Conservation (phyloP, 345 rosid species). For the Hibiscus trionum region DNA sequence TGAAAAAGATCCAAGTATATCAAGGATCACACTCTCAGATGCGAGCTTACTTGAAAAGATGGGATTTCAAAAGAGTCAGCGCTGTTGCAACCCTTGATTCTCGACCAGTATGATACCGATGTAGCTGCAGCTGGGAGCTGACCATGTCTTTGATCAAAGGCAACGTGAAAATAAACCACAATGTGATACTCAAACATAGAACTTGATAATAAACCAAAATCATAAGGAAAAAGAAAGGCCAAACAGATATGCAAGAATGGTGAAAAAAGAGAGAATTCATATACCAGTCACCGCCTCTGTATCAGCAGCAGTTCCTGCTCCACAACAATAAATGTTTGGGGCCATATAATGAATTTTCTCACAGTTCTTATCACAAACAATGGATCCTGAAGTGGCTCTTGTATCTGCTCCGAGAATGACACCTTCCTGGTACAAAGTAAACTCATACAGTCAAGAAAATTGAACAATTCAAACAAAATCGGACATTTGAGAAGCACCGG, state of each 20-base stretch:
- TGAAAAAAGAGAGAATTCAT: not conserved
- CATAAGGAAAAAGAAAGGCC: not conserved
- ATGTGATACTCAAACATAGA: not conserved
- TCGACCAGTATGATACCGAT: conserved; percentile 65
- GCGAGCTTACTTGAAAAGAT: conserved; percentile 51
- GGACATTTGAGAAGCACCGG: not conserved
- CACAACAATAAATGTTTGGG: conserved; percentile 93
- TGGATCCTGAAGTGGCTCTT: conserved; percentile 34
- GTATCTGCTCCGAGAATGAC: conserved; percentile 58
- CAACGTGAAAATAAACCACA: not conserved
- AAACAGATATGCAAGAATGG: not conserved
- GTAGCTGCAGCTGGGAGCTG: conserved; percentile 68
- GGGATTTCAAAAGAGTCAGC: conserved; percentile 61
- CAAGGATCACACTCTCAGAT: no score
- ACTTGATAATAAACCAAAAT: not conserved
- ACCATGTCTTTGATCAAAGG: conserved; percentile 48
- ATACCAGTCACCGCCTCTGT: conserved; percentile 94
- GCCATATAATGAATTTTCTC: conserved; percentile 99
- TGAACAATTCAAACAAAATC: not conserved
- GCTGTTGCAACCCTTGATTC: conserved; percentile 72
- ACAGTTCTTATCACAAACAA: conserved; percentile 96
- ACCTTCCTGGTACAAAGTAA: conserved; percentile 49
- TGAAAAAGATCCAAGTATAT: not conserved
- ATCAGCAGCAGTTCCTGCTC: conserved; percentile 98
- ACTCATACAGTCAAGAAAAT: not conserved